Evolutionary conservation across 2,329 filamentous ascomycete species (phyloP).

Genomic region (Acephala macrosclerotiorum): DNA sequence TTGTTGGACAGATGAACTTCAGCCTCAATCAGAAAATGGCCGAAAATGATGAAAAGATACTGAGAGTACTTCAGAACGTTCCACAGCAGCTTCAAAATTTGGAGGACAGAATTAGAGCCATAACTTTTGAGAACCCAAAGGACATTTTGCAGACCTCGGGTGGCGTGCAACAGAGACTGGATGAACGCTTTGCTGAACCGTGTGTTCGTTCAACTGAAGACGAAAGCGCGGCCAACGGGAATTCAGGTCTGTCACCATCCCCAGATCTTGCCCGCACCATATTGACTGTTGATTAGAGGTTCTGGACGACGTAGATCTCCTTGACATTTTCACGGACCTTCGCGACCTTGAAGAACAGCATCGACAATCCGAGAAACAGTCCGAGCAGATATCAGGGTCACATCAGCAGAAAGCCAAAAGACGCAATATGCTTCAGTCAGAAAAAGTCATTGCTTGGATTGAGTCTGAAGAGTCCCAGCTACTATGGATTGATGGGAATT

Average conservation of each 20-base stretch:
- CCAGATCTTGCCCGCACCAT: neutral
- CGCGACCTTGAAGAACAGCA: neutral
- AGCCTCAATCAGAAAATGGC: neutral
- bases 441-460: neutral
- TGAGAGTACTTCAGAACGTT: neutral
- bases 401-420: neutral
- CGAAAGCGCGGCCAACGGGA: neutral
- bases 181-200: neutral
- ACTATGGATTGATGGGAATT: neutral
- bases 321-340: neutral
- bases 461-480: neutral
- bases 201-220: neutral
- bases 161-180: neutral
- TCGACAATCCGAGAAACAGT: neutral
- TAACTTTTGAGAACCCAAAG: neutral
- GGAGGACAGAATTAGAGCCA: neutral
- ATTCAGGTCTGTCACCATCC: neutral
- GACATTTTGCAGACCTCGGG: neutral
- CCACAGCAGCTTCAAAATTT: neutral
- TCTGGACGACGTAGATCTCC: neutral
- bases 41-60: neutral
- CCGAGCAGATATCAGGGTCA: neutral
- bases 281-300: neutral
- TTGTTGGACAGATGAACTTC: neutral
- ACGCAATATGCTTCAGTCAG: neutral